Conservation (phyloP, 2,329 filamentous ascomycete species). For the Pestalotiopsis sp. region DNA sequence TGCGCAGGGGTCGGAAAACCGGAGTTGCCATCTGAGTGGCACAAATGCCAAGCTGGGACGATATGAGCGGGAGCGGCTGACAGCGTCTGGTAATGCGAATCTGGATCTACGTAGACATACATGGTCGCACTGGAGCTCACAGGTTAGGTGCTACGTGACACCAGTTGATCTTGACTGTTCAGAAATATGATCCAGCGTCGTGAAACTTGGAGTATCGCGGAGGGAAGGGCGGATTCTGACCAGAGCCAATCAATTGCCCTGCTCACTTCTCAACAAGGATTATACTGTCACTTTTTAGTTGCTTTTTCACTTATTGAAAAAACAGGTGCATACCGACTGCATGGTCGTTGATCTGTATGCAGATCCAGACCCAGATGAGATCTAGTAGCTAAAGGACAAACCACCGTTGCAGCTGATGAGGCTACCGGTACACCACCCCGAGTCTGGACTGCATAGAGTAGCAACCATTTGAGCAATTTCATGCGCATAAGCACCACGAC, state of each 20-base stretch:
- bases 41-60: too few relatives aligned
- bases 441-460: constrained; percentile 18
- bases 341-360: neutral
- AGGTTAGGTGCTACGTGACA: too few relatives aligned
- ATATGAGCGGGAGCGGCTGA: too few relatives aligned
- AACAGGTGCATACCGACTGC: neutral
- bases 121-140: too few relatives aligned
- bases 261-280: neutral
- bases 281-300: neutral
- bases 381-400: constrained; percentile 16
- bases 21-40: too few relatives aligned
- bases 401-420: constrained; percentile 20
- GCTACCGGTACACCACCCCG: constrained; percentile 19
- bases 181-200: neutral
- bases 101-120: too few relatives aligned
- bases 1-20: too few relatives aligned
- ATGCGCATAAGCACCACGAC: constrained; percentile 17
- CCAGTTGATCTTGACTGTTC: too few relatives aligned
- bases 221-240: neutral
- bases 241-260: neutral
- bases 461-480: constrained; percentile 20
- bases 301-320: neutral
- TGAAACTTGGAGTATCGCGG: neutral
- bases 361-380: neutral
- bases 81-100: too few relatives aligned